Evolutionary conservation across 2,329 filamentous ascomycete genomes (phyloP), one percentile per base, ranked within the genome.

Genomic region (Diaporthe helianthi): DNA sequence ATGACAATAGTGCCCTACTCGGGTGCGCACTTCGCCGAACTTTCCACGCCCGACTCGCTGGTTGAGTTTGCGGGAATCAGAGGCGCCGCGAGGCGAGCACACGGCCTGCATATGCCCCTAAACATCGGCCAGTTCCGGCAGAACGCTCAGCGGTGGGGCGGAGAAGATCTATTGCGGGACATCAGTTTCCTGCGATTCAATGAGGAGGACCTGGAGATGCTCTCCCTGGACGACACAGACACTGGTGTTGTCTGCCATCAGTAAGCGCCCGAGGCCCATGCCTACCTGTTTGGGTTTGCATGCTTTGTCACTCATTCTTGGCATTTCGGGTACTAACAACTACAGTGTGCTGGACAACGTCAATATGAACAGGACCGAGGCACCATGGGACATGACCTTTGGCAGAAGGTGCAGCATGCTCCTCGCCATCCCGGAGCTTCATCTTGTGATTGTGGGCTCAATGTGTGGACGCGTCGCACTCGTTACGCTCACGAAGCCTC

Each of bases 401-500:
- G 78, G 80, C 51, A 83, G 89, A 72, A 84, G 89, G 2, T 79
- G 93, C 26, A 90, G 86, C 78, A 88, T 92, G 83, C 79, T 88
- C 46, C 80, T 85, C 0, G 84, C 89, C 63, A 87, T 94, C 1
- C 90, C 90, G 0, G 89, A 92, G 73, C 81, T 96, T 1, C 90
- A 85, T n/a, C 81, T 94, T 17, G 85, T 94, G 10, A 82, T 93
- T 3, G 80, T 90, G 1, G 92, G 86, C 0, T 90, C 89, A 13
- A 85, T 89, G n/a, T 86, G 85, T 58, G 92, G 92, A 0, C 84
- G 88, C 10, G 91, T 89, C 0, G 84, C 86, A 1, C 80, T 95
- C 3, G 76, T 92, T 65, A 85, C 84, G 1, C 77, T 93, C 31
- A 92, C 90, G 76, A 60, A 77, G 76, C 71, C 78, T 75, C 76